A percentile compares a stretch with the other conserved stretches of the same genome.
phyloP scores from a whole-genome alignment of 2,329 filamentous ascomycete species.

The Arthrinium phaeospermum region DNA sequence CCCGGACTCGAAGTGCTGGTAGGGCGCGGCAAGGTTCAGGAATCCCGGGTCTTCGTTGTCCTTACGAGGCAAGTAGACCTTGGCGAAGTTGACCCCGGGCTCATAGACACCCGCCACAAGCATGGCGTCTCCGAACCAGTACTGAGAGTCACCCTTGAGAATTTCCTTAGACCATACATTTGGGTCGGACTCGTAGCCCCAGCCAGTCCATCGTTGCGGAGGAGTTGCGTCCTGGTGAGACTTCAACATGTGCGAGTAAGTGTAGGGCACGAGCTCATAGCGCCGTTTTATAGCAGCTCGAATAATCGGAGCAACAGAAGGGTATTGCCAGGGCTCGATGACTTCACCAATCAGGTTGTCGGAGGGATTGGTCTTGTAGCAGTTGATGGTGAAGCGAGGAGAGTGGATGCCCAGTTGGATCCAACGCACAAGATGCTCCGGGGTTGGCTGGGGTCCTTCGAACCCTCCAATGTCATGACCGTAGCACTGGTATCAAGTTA shows the following conservation, averaged over 20 bases:
- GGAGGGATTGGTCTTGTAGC: slow-evolving; percentile 72
- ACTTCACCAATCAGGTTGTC: slow-evolving; percentile 74
- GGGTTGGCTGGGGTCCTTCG: slow-evolving; percentile 73
- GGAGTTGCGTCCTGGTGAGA: slow-evolving; percentile 67
- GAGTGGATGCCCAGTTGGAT: slow-evolving; percentile 74
- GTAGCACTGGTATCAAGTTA: slow-evolving; percentile 54
- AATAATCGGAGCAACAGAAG: slow-evolving; percentile 66
- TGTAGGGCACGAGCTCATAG: slow-evolving; percentile 74
- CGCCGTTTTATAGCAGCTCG: slow-evolving; percentile 71
- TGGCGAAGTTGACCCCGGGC: slow-evolving; percentile 57
- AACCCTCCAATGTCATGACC: slow-evolving; percentile 80
- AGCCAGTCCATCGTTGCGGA: slow-evolving; percentile 75
- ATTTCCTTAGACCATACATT: slow-evolving; percentile 68
- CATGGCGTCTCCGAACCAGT: slow-evolving; percentile 72
- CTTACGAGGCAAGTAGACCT: slow-evolving; percentile 65
- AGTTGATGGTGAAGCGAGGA: slow-evolving; percentile 77
- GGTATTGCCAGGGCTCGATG: slow-evolving; percentile 81
- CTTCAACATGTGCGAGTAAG: slow-evolving; percentile 69
- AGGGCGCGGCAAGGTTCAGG: slow-evolving; percentile 66
- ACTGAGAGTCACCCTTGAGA: slow-evolving; percentile 71
- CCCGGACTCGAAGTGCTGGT: slow-evolving; percentile 57
- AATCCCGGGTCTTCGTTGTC: slow-evolving; percentile 57
- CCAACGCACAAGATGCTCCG: slow-evolving; percentile 75
- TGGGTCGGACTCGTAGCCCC: slow-evolving; percentile 71
- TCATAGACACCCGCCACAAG: slow-evolving; percentile 73